phyloP scores from a whole-genome alignment of 441 rosid genomes.

The Populus tomentosa region DNA sequence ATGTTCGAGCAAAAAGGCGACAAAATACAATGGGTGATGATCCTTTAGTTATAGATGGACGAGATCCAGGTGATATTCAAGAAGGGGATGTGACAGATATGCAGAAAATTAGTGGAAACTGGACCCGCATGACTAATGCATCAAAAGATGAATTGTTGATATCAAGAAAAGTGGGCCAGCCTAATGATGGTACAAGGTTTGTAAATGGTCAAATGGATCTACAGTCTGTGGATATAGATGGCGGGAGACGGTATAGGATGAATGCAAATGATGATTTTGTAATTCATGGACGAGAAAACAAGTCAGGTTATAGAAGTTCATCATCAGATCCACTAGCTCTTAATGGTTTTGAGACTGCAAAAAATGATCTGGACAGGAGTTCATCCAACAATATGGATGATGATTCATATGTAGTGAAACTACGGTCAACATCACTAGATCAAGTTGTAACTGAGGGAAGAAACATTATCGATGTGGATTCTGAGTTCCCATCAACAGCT shows the following conservation, averaged over 20 bases:
- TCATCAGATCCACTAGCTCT: slow-evolving; percentile 46
- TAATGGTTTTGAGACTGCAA: slow-evolving; percentile 50
- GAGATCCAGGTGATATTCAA: slow-evolving; percentile 36
- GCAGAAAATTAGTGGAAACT: slow-evolving; percentile 42
- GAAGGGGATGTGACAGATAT: slow-evolving; percentile 43
- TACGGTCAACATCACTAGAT: slow-evolving; percentile 39
- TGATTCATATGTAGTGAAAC: slow-evolving; percentile 74
- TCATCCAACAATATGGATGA: slow-evolving; percentile 51
- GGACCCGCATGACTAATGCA: slow-evolving; percentile 38
- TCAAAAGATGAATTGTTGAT: slow-evolving; percentile 56
- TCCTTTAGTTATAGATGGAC: slow-evolving; percentile 51
- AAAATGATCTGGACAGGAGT: slow-evolving; percentile 36
- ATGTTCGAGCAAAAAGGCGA: slow-evolving; percentile 44
- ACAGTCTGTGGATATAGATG: slow-evolving; percentile 37
- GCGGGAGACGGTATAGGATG: slow-evolving; percentile 43
- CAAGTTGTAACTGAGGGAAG: slow-evolving; percentile 41
- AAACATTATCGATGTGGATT: slow-evolving; percentile 56
- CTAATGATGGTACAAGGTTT: slow-evolving; percentile 31
- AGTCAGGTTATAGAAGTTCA: slow-evolving; percentile 27
- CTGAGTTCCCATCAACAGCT: slow-evolving; percentile 51
- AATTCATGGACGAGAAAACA: slow-evolving; percentile 3
- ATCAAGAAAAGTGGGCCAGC: slow-evolving; percentile 32
- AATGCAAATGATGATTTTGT: slow-evolving; percentile 52
- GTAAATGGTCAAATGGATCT: slow-evolving; percentile 39
- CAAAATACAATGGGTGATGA: slow-evolving; percentile 48